Conservation (phyloP, 2,329 filamentous ascomycete genomes). For the Paramyrothecium sp. region DNA sequence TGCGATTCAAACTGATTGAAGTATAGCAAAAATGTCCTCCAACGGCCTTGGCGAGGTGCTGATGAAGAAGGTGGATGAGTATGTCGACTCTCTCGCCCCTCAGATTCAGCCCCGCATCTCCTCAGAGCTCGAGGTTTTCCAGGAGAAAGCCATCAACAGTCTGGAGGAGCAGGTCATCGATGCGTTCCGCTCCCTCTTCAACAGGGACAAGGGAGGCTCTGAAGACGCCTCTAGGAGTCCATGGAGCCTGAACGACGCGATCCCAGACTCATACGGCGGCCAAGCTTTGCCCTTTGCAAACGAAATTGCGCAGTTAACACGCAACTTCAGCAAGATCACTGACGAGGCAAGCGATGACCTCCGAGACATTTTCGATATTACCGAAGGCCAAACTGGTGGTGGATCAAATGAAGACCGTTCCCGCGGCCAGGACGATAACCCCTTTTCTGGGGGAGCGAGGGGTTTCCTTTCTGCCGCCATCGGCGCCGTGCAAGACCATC, state of each 20-base stretch:
- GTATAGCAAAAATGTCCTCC: constrained; percentile 28
- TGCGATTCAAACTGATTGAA: not conserved
- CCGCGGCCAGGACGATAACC: constrained; percentile 8
- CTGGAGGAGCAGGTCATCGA: constrained; percentile 43
- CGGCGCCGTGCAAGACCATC: constrained; percentile 37
- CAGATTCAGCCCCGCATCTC: constrained; percentile 46
- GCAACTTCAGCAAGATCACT: constrained; percentile 36
- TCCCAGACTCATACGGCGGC: constrained; percentile 39
- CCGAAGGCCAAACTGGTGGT: constrained; percentile 25
- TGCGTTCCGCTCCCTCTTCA: constrained; percentile 43
- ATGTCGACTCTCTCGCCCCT: constrained; percentile 44
- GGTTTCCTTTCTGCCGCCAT: constrained; percentile 41
- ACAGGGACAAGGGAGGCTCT: constrained; percentile 25
- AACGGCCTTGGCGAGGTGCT: constrained; percentile 39
- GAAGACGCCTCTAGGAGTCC: constrained; percentile 16
- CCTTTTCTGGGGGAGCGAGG: constrained; percentile 25
- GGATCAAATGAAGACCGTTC: not conserved
- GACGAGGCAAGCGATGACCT: constrained; percentile 40
- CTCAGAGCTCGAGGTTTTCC: constrained; percentile 40
- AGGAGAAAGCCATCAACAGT: constrained; percentile 42
- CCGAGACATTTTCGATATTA: constrained; percentile 41
- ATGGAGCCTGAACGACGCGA: constrained; percentile 26
- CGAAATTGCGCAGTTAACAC: constrained; percentile 39
- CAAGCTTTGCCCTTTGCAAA: constrained; percentile 44
- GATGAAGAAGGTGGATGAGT: constrained; percentile 42